Percentiles rank a stretch among this genome's conserved stretches.
phyloP scores from a whole-genome alignment of 208 protist genomes.

The Crithidia expoeki region DNA sequence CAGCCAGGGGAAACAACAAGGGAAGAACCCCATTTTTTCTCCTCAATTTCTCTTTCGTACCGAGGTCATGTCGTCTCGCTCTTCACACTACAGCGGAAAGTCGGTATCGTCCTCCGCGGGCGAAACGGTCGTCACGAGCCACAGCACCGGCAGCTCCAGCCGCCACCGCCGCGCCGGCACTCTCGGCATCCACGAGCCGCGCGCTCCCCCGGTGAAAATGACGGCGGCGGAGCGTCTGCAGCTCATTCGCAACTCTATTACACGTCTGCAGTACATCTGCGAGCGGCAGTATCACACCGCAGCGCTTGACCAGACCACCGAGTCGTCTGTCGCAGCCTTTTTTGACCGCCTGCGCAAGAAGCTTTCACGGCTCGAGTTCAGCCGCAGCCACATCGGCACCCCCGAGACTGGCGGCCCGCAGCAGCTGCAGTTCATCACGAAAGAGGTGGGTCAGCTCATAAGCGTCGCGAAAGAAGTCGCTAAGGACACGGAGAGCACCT shows the following conservation, averaged over 20 bases:
- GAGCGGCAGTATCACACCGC: conserved; percentile 75
- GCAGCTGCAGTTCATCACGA: conserved; percentile 59
- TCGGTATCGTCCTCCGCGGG: conserved; percentile 65
- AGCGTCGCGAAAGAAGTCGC: conserved; percentile 25
- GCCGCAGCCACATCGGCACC: conserved; percentile 50
- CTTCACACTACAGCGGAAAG: conserved; percentile 54
- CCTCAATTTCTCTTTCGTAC: not conserved
- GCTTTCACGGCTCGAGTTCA: conserved; percentile 61
- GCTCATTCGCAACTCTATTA: conserved; percentile 76
- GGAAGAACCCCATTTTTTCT: not conserved
- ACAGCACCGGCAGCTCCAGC: conserved; percentile 52
- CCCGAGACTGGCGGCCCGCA: conserved; percentile 53
- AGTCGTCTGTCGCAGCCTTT: conserved; percentile 43
- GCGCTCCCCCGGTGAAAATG: conserved; percentile 72
- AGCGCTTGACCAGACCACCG: conserved; percentile 66
- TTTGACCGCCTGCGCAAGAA: conserved; percentile 61
- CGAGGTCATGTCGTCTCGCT: conserved; percentile 59
- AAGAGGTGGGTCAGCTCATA: conserved; percentile 42
- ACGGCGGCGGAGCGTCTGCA: conserved; percentile 65
- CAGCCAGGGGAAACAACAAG: no score
- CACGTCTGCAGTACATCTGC: conserved; percentile 75
- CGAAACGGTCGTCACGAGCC: conserved; percentile 48
- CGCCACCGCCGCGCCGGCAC: conserved; percentile 48
- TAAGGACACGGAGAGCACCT: conserved; percentile 27
- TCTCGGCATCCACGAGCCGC: conserved; percentile 32